A percentile compares a stretch with the other conserved stretches of the same genome.
Evolutionary conservation across 2,329 filamentous ascomycete species (phyloP).

Genomic region (Hypoxylon sp.): DNA sequence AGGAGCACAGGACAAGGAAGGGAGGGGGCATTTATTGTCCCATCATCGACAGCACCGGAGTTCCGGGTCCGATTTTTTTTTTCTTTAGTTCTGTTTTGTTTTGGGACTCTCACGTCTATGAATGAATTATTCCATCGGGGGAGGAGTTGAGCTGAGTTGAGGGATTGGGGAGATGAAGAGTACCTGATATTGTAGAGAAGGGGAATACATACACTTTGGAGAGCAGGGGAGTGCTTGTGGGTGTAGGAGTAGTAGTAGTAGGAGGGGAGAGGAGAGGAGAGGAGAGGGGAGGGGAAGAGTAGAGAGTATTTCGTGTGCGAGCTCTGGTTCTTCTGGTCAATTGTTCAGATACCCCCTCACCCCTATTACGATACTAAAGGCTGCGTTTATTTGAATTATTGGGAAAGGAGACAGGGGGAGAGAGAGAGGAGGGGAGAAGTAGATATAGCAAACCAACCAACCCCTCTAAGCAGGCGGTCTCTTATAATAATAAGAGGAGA

Average conservation of each 20-base stretch:
- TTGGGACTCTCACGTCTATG: slow-evolving; percentile 26
- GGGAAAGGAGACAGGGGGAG: not conserved
- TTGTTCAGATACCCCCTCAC: slow-evolving; percentile 42
- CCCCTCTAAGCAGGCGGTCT: slow-evolving; percentile 19
- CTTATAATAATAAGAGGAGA: slow-evolving; percentile 21
- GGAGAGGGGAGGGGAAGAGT: slow-evolving; percentile 11
- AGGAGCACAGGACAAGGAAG: slow-evolving; percentile 33
- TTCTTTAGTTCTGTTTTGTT: slow-evolving; percentile 20
- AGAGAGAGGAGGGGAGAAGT: slow-evolving; percentile 5
- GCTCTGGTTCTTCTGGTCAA: slow-evolving; percentile 25
- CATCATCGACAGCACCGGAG: slow-evolving; percentile 26
- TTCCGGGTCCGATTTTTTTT: slow-evolving; percentile 34
- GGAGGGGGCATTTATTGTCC: slow-evolving; percentile 27
- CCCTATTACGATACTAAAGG: not conserved
- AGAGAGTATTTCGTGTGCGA: slow-evolving; percentile 14
- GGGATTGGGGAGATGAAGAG: not conserved
- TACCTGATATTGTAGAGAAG: slow-evolving; percentile 7
- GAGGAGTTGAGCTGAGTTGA: slow-evolving; percentile 6
- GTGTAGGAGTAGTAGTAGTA: slow-evolving; percentile 3
- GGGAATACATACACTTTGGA: not conserved
- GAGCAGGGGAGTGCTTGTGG: slow-evolving; percentile 1
- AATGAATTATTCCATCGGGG: slow-evolving; percentile 37
- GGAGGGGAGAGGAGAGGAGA: not conserved
- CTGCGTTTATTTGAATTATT: not conserved
- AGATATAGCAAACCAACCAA: slow-evolving; percentile 9